Evolutionary conservation across 768 basidiomycete genomes (phyloP), one percentile per base, ranked within the genome.

Genomic region (Termitomyces eurrhizus): DNA sequence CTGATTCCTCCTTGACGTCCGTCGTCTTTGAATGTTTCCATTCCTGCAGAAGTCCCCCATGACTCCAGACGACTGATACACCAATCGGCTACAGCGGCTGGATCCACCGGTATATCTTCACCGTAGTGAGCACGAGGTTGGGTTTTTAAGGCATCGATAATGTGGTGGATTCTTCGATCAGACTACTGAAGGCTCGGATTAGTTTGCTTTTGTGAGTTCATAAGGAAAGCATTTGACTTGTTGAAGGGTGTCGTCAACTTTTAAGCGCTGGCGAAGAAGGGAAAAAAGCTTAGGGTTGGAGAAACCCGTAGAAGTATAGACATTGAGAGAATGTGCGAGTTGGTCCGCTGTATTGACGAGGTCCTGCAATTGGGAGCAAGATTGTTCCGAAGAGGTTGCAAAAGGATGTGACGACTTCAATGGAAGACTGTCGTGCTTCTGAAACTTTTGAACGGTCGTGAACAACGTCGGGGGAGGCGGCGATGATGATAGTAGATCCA

Each of bases 11-110:
- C 81, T 60, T 79, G 80, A 41, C 77, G 77, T 21, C 73, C 73
- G 50, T 83, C 80, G 63, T 91, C 90, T 61, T 80, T 83, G 75
- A 89, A 92, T 4, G 84, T 77, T 66, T 92, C 88, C 88, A 92
- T 88, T 32, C 87, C 89, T 5, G 79, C 84, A 32, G 80, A 74
- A 18, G 78, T 79, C 7, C 84, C 85, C 85, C 88, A 91, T 36
- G 79, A 70, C 63, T 83, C 80, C 16, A 92, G 74, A 45, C 82
- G 78, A 5, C 79, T 74, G 21, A 87, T 73, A 68, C 84, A 85
- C 85, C 87, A 89, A 26, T 80, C 77, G 6, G 79, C 74, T 6
- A 85, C 68, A 13, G 73, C 64, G 9, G 70, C 62, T 5, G 74
- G 73, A 36, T 84, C 77, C 33, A 83, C 67, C 8, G 88, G 88